Percentiles rank a stretch among this genome's conserved stretches.
phyloP scores from a whole-genome alignment of 1,139 yeast genomes.

The Wickerhamiella pararugosa region DNA sequence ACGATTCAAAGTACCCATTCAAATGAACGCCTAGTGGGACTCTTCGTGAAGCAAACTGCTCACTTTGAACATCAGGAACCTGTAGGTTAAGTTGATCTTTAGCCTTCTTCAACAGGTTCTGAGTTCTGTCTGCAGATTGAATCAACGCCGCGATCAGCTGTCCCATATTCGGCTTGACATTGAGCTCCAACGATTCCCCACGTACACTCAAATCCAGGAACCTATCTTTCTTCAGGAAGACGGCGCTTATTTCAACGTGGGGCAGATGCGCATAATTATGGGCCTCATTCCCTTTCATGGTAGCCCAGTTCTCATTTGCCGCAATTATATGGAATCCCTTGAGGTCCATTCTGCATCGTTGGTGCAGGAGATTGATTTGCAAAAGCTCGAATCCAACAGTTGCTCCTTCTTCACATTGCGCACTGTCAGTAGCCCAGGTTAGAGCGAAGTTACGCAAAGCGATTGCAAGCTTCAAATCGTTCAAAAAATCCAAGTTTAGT shows the following conservation, averaged over 20 bases:
- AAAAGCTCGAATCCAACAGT: conserved; percentile 13
- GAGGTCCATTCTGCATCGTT: conserved; percentile 22
- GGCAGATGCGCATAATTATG: conserved; percentile 24
- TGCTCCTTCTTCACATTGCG: conserved; percentile 6
- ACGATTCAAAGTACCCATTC: conserved; percentile 11
- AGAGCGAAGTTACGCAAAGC: conserved; percentile 10
- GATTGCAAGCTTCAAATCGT: conserved; percentile 9
- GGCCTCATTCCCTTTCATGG: conserved; percentile 10
- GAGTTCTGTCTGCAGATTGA: conserved; percentile 9
- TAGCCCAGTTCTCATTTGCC: conserved; percentile 14
- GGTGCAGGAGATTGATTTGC: conserved; percentile 10
- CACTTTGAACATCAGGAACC: too few species aligned
- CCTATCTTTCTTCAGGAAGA: conserved; percentile 8
- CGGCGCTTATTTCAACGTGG: conserved; percentile 14
- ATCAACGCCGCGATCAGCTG: conserved; percentile 13
- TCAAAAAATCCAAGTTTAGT: conserved; percentile 3
- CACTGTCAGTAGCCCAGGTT: conserved; percentile 13
- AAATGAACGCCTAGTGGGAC: background rate
- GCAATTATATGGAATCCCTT: conserved; percentile 25
- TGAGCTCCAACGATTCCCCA: conserved; percentile 23
- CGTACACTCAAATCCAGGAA: conserved; percentile 16
- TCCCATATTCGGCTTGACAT: conserved; percentile 22
- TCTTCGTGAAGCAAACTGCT: too few species aligned
- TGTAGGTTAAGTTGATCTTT: too few species aligned
- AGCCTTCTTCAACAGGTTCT: background rate